These are phyloP conservation scores for Ganoderma leucocontextum DNA, from an alignment of 1,284 basidiomycete genomes.

Conservation along the genomic window DNA sequence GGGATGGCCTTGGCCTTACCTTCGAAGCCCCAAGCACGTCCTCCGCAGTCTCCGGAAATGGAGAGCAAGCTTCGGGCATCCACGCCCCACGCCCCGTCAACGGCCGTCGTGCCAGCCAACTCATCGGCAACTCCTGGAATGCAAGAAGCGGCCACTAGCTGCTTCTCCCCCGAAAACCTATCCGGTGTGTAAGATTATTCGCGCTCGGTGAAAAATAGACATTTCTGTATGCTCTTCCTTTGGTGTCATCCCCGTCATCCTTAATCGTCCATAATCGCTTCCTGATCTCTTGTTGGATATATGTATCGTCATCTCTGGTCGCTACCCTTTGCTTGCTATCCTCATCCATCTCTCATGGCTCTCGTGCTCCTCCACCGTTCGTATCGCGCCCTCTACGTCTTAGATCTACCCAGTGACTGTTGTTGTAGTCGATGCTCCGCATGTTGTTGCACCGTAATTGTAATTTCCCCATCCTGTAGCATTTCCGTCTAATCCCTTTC, in stretches of 20 bases:
- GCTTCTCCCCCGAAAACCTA: not conserved
- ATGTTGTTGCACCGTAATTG: slow-evolving; percentile 4
- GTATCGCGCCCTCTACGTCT: slow-evolving; percentile 8
- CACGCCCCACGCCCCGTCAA: slow-evolving; percentile 36
- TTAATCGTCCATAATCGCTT: slow-evolving; percentile 2
- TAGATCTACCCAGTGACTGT: slow-evolving; percentile 8
- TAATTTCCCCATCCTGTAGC: slow-evolving; percentile 11
- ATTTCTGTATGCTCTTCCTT: slow-evolving; percentile 6
- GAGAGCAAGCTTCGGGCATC: slow-evolving; percentile 34
- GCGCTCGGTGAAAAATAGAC: not conserved
- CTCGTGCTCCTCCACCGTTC: slow-evolving; percentile 9
- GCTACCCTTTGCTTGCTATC: slow-evolving; percentile 16
- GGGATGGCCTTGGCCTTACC: slow-evolving; percentile 8
- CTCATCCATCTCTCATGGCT: slow-evolving; percentile 13
- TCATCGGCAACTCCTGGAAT: slow-evolving; percentile 29
- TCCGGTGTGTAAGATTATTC: slow-evolving; percentile 8
- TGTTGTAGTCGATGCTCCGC: slow-evolving; percentile 16
- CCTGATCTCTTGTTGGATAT: slow-evolving; percentile 5
- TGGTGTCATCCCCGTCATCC: slow-evolving; percentile 6
- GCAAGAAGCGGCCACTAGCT: slow-evolving; percentile 24
- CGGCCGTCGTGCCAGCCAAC: slow-evolving; percentile 28
- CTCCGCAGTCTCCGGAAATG: slow-evolving; percentile 32
- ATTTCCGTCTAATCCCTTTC: slow-evolving; percentile 16
- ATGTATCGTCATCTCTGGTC: not conserved
- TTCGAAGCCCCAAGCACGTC: slow-evolving; percentile 12